Percentiles rank a stretch among this genome's conserved stretches.
phyloP scores from a whole-genome alignment of 179 eudicot species.

The Actinidia chinensis region DNA sequence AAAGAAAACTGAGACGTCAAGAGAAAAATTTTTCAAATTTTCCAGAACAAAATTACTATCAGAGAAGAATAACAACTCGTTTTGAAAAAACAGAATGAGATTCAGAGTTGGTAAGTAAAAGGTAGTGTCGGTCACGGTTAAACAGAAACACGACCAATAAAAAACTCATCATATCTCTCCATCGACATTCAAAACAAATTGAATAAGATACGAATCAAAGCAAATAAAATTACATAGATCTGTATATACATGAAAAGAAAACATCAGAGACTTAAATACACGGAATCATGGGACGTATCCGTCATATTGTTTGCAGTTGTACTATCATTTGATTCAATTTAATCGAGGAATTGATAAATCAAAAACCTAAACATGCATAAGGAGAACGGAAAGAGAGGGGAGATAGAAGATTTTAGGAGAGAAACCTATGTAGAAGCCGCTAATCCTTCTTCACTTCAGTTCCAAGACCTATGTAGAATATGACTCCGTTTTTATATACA shows the following conservation, averaged over 20 bases:
- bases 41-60: background rate
- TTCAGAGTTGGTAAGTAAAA: slow-evolving; percentile 68
- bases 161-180: slow-evolving; percentile 50
- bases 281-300: slow-evolving; percentile 50
- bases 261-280: slow-evolving; percentile 94
- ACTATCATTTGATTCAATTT: slow-evolving; percentile 52
- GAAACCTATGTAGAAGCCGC: background rate
- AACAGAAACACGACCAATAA: slow-evolving; percentile 82
- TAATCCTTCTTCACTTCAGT: background rate
- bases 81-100: slow-evolving; percentile 29
- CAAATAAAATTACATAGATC: too few relatives aligned
- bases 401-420: background rate
- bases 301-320: slow-evolving; percentile 80
- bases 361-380: background rate
- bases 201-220: too few relatives aligned
- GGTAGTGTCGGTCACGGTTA: slow-evolving; percentile 58
- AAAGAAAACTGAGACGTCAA: background rate
- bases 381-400: background rate
- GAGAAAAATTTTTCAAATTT: background rate
- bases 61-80: background rate
- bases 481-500: background rate
- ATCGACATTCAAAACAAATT: too few relatives aligned
- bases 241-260: slow-evolving; percentile 18
- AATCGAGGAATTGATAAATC: background rate
- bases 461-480: too few relatives aligned